Evolutionary conservation across 768 basidiomycete species (phyloP).

Genomic region (Suillus weaverae): DNA sequence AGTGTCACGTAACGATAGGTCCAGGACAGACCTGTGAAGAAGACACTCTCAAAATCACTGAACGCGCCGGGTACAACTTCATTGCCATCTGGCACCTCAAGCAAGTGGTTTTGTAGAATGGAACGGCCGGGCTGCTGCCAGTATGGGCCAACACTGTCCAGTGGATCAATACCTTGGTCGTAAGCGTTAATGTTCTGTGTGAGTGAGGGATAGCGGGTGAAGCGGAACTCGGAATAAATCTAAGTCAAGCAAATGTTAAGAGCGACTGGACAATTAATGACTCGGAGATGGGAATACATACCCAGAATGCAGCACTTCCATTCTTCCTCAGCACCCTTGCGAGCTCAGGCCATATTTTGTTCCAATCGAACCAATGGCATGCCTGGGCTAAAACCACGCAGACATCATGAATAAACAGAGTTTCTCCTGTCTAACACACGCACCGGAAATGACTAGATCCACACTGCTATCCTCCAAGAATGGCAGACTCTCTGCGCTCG

Average conservation of each 20-base stretch:
- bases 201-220: conserved; percentile 56
- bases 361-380: conserved; percentile 81
- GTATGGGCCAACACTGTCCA: conserved; percentile 58
- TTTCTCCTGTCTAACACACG: conserved; percentile 14
- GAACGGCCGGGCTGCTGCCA: conserved; percentile 79
- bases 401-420: neutral
- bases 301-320: conserved; percentile 76
- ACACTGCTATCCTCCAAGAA: conserved; percentile 52
- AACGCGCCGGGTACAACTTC: conserved; percentile 36
- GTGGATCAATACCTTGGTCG: conserved; percentile 53
- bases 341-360: conserved; percentile 67
- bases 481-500: conserved; percentile 54
- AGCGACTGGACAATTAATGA: neutral
- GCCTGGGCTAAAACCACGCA: conserved; percentile 56
- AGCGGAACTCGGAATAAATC: conserved; percentile 70
- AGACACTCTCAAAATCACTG: conserved; percentile 49
- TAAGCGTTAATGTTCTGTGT: conserved; percentile 62
- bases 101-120: conserved; percentile 67
- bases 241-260: conserved; percentile 18
- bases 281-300: conserved; percentile 29
- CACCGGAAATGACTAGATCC: conserved; percentile 70
- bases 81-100: conserved; percentile 61
- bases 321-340: conserved; percentile 56
- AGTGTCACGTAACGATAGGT: neutral
- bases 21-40: conserved; percentile 51